phyloP scores from a whole-genome alignment of 495 filamentous ascomycete species.

The Jackrogersella minutella region DNA sequence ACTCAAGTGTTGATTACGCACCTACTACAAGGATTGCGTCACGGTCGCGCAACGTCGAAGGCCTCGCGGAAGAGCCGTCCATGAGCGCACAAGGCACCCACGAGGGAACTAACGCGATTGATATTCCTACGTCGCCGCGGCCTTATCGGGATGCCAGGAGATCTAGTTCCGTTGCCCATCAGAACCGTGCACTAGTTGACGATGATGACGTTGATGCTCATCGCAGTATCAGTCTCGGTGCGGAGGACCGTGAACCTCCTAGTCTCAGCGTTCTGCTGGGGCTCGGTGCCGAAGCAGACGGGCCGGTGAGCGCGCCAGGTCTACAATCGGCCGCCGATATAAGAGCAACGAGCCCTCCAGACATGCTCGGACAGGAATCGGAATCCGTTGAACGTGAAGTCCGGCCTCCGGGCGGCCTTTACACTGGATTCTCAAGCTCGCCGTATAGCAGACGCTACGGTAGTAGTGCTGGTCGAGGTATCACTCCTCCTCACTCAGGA shows the following conservation, averaged over 20 bases:
- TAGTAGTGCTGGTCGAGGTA: slow-evolving; percentile 36
- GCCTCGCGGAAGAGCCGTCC: slow-evolving; percentile 54
- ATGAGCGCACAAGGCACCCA: slow-evolving; percentile 48
- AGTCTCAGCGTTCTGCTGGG: slow-evolving; percentile 65
- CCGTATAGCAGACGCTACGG: slow-evolving; percentile 49
- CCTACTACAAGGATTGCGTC: slow-evolving; percentile 39
- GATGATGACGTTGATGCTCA: slow-evolving; percentile 71
- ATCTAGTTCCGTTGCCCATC: slow-evolving; percentile 82
- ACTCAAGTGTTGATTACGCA: slow-evolving; percentile 81
- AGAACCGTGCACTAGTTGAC: slow-evolving; percentile 62
- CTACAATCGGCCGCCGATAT: slow-evolving; percentile 59
- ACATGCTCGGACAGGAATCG: slow-evolving; percentile 54
- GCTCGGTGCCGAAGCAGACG: slow-evolving; percentile 49
- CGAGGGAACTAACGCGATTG: slow-evolving; percentile 73
- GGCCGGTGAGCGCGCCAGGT: slow-evolving; percentile 40
- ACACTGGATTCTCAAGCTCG: slow-evolving; percentile 41
- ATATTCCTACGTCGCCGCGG: slow-evolving; percentile 82
- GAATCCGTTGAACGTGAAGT: slow-evolving; percentile 50
- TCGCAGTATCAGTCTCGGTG: slow-evolving; percentile 79
- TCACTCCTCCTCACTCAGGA: slow-evolving; percentile 47
- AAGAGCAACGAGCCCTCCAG: slow-evolving; percentile 46
- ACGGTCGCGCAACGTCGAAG: slow-evolving; percentile 26
- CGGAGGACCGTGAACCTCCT: slow-evolving; percentile 68
- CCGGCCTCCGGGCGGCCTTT: slow-evolving; percentile 45
- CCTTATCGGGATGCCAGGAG: slow-evolving; percentile 68